phyloP scores from a whole-genome alignment of 257 asterid species.

The Nicotiana undulata region DNA sequence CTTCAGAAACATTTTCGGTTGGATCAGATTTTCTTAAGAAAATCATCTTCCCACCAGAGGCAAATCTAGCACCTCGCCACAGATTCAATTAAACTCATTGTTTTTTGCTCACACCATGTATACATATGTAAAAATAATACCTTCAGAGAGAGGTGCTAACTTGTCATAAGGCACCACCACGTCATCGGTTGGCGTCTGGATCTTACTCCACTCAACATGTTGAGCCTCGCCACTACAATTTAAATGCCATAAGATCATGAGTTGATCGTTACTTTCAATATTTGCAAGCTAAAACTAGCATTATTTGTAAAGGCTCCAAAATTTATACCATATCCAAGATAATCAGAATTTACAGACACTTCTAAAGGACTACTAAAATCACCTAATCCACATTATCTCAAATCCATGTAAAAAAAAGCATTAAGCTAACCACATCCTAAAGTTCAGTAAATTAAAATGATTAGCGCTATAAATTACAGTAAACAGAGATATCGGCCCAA shows the following conservation, averaged over 20 bases:
- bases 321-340: not conserved
- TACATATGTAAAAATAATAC: slow-evolving; percentile 21
- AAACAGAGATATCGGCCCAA: not conserved
- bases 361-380: not conserved
- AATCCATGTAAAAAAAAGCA: not conserved
- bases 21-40: not conserved
- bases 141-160: slow-evolving; percentile 73
- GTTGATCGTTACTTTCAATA: not conserved
- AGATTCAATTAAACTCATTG: not conserved
- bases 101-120: not conserved
- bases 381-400: not conserved
- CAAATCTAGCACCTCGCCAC: not conserved
- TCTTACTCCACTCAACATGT: slow-evolving; percentile 40
- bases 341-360: not conserved
- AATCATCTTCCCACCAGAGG: not conserved
- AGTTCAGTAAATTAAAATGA: not conserved
- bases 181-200: slow-evolving; percentile 41
- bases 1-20: not conserved
- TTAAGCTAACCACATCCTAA: not conserved
- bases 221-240: slow-evolving; percentile 36
- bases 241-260: slow-evolving; percentile 2
- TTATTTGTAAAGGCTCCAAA: not conserved
- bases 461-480: not conserved
- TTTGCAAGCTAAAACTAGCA: not conserved
- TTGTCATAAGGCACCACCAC: slow-evolving; percentile 78